Conservation (phyloP, 495 filamentous ascomycete genomes). For the Annulohypoxylon maeteangense region DNA sequence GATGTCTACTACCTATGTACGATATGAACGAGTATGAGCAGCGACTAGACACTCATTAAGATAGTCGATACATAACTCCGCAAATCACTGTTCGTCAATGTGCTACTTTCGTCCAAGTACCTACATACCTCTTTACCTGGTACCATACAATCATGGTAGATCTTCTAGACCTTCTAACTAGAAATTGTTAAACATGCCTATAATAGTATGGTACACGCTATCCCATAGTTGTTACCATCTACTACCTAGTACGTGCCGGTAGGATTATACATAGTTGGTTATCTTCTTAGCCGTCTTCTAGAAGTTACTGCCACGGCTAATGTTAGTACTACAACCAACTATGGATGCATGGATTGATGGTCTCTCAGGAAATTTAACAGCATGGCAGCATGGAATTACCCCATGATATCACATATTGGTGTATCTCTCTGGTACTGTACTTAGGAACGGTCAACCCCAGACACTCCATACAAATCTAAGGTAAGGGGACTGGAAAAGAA, state of each 20-base stretch:
- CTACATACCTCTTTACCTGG: no score
- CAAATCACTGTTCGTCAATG: neutral
- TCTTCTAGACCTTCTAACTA: neutral
- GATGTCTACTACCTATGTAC: neutral
- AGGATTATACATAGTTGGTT: neutral
- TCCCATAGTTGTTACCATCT: neutral
- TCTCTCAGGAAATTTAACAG: neutral
- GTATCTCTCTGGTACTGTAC: neutral
- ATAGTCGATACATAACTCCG: constrained; percentile 7
- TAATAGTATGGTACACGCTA: constrained; percentile 2
- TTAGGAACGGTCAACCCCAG: neutral
- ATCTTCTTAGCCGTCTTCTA: neutral
- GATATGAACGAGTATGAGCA: neutral
- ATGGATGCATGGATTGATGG: neutral
- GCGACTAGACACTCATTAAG: neutral
- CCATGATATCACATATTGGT: neutral
- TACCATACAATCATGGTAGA: neutral
- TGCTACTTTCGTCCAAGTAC: neutral
- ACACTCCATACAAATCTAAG: constrained; percentile 1
- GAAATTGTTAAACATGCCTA: neutral
- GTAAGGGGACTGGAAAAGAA: constrained; percentile 2
- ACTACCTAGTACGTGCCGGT: neutral
- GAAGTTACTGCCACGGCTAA: neutral
- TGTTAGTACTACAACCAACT: neutral
- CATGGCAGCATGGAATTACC: neutral